Evolutionary conservation across 345 rosid species (phyloP).

Genomic region (Heritiera littoralis): DNA sequence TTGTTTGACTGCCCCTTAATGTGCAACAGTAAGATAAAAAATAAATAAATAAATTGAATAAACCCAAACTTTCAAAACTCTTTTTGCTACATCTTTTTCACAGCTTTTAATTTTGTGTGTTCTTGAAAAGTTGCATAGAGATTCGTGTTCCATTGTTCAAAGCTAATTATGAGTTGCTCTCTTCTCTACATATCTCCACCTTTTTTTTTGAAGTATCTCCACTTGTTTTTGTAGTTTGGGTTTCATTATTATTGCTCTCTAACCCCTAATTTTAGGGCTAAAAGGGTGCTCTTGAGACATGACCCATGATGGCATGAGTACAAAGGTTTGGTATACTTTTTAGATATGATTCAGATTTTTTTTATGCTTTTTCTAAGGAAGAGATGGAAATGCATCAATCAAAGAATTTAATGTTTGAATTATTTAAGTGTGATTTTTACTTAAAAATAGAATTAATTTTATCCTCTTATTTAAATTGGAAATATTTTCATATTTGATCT

Average conservation of each 20-base stretch:
- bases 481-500: no score
- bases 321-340: background rate
- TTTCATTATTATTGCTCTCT: slow-evolving; percentile 13
- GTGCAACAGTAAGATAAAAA: slow-evolving; percentile 12
- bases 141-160: slow-evolving; percentile 20
- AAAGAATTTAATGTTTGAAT: no score
- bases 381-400: no score
- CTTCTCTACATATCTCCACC: background rate
- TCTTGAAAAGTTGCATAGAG: slow-evolving; percentile 23
- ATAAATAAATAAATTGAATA: background rate
- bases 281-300: background rate
- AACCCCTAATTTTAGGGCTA: background rate
- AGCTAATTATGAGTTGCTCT: slow-evolving; percentile 20
- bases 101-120: background rate
- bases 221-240: slow-evolving; percentile 11
- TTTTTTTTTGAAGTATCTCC: background rate
- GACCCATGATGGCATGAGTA: background rate
- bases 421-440: no score
- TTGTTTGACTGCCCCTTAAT: slow-evolving; percentile 13
- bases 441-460: no score
- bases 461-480: no score
- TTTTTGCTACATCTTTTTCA: slow-evolving; percentile 19
- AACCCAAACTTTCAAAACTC: background rate
- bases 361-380: no score
- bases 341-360: no score